Percentiles rank a stretch among this genome's conserved stretches.
Conservation (phyloP, 2,329 filamentous ascomycete genomes). For the Trichoderma harzianum region DNA sequence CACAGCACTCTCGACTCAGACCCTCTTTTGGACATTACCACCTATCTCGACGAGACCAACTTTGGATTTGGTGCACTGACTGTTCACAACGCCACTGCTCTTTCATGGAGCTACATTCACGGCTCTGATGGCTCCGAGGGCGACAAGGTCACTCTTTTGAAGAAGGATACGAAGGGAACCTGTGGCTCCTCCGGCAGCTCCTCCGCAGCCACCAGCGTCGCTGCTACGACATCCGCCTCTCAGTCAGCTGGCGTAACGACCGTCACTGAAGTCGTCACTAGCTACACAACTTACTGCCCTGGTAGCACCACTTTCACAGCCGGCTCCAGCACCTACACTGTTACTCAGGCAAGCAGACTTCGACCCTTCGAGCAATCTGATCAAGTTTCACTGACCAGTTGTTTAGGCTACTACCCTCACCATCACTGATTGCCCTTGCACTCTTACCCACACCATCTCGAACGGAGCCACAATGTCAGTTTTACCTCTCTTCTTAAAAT, state of each 20-base stretch:
- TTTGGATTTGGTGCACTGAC: constrained; percentile 3
- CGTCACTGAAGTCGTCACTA: not conserved
- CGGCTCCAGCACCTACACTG: not conserved
- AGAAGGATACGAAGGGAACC: not conserved
- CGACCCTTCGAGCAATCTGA: not conserved
- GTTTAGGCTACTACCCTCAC: not conserved
- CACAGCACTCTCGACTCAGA: constrained; percentile 1
- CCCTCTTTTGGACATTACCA: not conserved
- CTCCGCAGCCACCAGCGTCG: not conserved
- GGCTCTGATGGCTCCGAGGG: not conserved
- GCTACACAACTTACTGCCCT: not conserved
- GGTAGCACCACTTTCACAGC: not conserved
- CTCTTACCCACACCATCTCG: not conserved
- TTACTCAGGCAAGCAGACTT: not conserved
- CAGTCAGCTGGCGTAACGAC: not conserved
- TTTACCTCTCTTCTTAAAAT: not conserved
- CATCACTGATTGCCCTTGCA: not conserved
- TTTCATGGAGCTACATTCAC: constrained; percentile 1
- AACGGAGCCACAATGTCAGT: not conserved
- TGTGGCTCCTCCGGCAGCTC: not conserved
- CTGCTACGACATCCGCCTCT: not conserved
- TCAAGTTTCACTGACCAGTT: not conserved
- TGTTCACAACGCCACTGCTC: not conserved
- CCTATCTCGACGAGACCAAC: constrained; percentile 3
- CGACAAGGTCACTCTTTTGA: not conserved